These are phyloP conservation scores for Pseudozyma sp. DNA, from an alignment of 1,284 basidiomycete genomes.

Conservation along the genomic window DNA sequence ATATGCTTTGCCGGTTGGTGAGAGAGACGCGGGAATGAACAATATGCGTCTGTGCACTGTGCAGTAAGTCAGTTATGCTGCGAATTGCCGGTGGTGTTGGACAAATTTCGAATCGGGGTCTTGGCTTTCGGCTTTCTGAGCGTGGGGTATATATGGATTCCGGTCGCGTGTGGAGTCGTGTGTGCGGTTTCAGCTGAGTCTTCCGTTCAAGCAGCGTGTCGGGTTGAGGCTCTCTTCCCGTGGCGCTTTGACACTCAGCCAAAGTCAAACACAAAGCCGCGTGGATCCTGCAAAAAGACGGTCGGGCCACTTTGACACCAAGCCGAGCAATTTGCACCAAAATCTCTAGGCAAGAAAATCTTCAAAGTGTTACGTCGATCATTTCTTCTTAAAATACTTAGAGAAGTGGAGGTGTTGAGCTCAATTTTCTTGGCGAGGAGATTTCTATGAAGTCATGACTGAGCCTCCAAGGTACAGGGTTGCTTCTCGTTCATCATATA, in stretches of 20 bases:
- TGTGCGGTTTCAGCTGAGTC: neutral
- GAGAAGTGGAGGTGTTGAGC: slow-evolving; percentile 30
- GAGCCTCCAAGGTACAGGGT: no score
- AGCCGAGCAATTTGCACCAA: neutral
- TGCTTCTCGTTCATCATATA: neutral
- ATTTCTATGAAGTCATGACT: neutral
- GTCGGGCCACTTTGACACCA: slow-evolving; percentile 28
- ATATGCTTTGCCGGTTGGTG: neutral
- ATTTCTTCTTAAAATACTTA: neutral
- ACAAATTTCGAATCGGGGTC: slow-evolving; percentile 9
- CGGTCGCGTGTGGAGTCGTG: slow-evolving; percentile 31
- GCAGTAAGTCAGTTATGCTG: neutral
- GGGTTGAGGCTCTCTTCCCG: neutral
- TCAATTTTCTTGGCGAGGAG: slow-evolving; percentile 7
- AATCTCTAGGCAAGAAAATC: no score
- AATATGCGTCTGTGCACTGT: slow-evolving; percentile 13
- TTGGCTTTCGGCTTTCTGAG: slow-evolving; percentile 15
- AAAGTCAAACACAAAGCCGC: slow-evolving; percentile 13
- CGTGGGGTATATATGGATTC: slow-evolving; percentile 21
- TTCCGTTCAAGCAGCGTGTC: no score
- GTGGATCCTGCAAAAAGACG: slow-evolving; percentile 10
- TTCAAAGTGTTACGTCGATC: neutral
- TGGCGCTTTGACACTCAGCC: slow-evolving; percentile 4
- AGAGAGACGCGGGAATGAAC: slow-evolving; percentile 4
- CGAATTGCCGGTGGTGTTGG: slow-evolving; percentile 13